These are phyloP conservation scores for Zymoseptoria passerinii DNA, from an alignment of 2,329 filamentous ascomycete species.

Conservation along the genomic window DNA sequence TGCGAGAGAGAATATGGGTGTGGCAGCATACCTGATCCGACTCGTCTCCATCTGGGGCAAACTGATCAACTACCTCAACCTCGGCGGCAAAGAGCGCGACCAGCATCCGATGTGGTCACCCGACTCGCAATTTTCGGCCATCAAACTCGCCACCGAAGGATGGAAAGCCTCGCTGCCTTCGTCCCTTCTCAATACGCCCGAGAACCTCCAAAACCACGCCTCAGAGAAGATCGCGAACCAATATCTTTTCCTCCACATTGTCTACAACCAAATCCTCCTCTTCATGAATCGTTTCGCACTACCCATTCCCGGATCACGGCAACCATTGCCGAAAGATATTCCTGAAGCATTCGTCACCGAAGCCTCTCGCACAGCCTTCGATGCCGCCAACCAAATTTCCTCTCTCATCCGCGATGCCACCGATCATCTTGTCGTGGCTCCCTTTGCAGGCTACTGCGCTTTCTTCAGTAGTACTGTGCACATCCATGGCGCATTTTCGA, in stretches of 20 bases:
- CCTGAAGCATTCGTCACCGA: constrained; percentile 70
- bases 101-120: constrained; percentile 69
- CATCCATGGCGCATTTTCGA: constrained; percentile 83
- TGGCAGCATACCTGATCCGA: constrained; percentile 81
- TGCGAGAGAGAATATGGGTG: constrained; percentile 80
- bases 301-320: constrained; percentile 54
- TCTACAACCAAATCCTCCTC: constrained; percentile 78
- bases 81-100: constrained; percentile 77
- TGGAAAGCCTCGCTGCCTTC: constrained; percentile 63
- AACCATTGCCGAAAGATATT: constrained; percentile 53
- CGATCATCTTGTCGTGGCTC: constrained; percentile 72
- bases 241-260: constrained; percentile 84
- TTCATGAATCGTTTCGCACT: constrained; percentile 86
- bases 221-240: constrained; percentile 83
- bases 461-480: constrained; percentile 94
- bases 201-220: constrained; percentile 77
- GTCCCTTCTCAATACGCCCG: constrained; percentile 62
- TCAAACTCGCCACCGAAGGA: constrained; percentile 63
- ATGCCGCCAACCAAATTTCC: constrained; percentile 80
- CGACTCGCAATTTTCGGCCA: constrained; percentile 64
- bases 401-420: constrained; percentile 72
- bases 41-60: constrained; percentile 82
- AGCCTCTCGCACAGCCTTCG: constrained; percentile 66
- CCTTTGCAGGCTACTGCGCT: constrained; percentile 90
- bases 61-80: constrained; percentile 81